Conservation (phyloP, 2,329 filamentous ascomycete species). For the Fusarium irregulare region DNA sequence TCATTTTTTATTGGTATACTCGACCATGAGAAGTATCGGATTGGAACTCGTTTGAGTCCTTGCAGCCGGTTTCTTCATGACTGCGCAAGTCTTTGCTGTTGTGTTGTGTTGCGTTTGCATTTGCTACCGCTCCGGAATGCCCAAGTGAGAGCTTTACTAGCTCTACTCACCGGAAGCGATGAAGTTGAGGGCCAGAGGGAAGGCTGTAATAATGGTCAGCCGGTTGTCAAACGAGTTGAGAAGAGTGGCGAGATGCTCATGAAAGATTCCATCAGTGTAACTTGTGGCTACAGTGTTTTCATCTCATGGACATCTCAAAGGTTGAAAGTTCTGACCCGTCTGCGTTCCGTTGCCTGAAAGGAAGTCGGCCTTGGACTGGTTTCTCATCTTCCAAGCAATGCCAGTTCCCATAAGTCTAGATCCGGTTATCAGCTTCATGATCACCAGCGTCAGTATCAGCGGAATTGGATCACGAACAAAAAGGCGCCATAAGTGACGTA, state of each 20-base stretch:
- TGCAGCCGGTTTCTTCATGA: conserved; percentile 15
- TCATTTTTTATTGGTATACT: conserved; percentile 41
- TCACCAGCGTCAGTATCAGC: not conserved
- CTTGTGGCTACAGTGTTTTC: not conserved
- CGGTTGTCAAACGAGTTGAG: not conserved
- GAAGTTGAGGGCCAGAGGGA: conserved; percentile 88
- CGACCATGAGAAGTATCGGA: conserved; percentile 21
- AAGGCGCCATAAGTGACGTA: conserved; percentile 83
- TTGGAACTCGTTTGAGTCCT: conserved; percentile 8
- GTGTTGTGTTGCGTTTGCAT: conserved; percentile 53
- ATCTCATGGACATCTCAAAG: conserved; percentile 5
- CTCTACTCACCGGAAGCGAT: conserved; percentile 88
- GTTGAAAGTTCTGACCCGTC: conserved; percentile 71
- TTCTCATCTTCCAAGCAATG: conserved; percentile 67
- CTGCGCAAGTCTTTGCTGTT: conserved; percentile 46
- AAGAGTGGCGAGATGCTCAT: not conserved
- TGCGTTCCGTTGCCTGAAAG: conserved; percentile 83
- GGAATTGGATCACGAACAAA: conserved; percentile 65
- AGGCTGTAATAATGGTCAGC: conserved; percentile 64
- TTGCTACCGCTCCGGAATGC: conserved; percentile 72
- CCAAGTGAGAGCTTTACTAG: conserved; percentile 41
- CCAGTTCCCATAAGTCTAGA: conserved; percentile 71
- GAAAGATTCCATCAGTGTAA: not conserved
- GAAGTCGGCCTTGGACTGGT: conserved; percentile 77
- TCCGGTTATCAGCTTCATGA: conserved; percentile 29